A percentile compares a stretch with the other conserved stretches of the same genome.
Evolutionary conservation across 2,329 filamentous ascomycete species (phyloP).

Genomic region (Teratosphaeria zuluensis): DNA sequence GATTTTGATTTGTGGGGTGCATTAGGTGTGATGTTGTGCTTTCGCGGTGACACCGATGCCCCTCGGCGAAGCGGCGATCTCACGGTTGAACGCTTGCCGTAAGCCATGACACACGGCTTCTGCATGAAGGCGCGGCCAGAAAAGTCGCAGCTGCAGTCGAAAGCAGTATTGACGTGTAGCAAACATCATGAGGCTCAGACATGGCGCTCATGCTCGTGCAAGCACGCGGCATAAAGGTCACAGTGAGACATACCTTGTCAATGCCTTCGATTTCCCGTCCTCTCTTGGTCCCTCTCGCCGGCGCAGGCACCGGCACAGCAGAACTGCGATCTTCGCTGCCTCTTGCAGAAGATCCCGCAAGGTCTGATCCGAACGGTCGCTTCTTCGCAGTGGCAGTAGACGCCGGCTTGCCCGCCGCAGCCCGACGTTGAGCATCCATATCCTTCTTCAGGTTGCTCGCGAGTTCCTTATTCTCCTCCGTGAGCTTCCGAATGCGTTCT

Average conservation of each 20-base stretch:
- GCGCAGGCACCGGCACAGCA: constrained; percentile 44
- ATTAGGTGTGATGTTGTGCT: neutral
- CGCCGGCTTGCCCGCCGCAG: constrained; percentile 31
- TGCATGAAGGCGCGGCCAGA: neutral
- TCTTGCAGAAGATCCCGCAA: constrained; percentile 48
- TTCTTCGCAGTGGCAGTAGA: constrained; percentile 41
- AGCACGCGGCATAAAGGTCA: neutral
- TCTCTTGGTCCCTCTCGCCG: constrained; percentile 59
- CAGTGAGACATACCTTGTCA: constrained; percentile 53
- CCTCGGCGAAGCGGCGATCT: neutral
- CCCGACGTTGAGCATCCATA: constrained; percentile 49
- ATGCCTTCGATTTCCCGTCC: constrained; percentile 67
- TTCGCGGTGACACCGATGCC: neutral
- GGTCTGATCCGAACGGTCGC: constrained; percentile 47
- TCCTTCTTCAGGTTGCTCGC: constrained; percentile 64
- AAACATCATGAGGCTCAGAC: neutral
- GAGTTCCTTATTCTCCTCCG: constrained; percentile 87
- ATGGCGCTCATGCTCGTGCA: neutral
- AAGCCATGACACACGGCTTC: neutral
- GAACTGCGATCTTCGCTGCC: constrained; percentile 71
- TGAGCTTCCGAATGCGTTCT: constrained; percentile 88
- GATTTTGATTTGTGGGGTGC: neutral
- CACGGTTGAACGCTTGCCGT: neutral
- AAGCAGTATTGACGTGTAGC: neutral
- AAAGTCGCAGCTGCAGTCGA: neutral